phyloP scores from a whole-genome alignment of 176 grass and related monocot species.

The Oryza glumipatula region DNA sequence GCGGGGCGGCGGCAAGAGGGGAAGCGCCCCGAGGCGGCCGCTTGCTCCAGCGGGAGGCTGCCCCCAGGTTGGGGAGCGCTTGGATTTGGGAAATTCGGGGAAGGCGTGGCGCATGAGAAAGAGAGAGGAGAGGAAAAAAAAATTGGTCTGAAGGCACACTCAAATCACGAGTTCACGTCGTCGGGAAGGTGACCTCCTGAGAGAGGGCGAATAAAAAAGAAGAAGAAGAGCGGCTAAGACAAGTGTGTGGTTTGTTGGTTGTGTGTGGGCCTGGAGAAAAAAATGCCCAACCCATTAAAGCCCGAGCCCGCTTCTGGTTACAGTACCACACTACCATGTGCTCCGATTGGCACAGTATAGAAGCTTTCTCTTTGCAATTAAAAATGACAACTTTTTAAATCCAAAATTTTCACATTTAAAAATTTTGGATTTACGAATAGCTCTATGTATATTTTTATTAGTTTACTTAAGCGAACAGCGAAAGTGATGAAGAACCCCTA shows the following conservation, averaged over 20 bases:
- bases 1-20: neutral
- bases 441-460: too few relatives aligned
- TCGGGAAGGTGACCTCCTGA: neutral
- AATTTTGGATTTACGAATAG: too few relatives aligned
- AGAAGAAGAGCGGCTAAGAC: neutral
- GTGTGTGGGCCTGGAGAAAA: neutral
- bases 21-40: constrained; percentile 1
- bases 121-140: constrained; percentile 44
- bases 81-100: constrained; percentile 34
- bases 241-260: constrained; percentile 8
- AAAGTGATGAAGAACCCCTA: too few relatives aligned
- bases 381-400: too few relatives aligned
- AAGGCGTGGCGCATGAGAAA: constrained; percentile 22
- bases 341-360: too few relatives aligned
- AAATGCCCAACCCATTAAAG: neutral
- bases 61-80: neutral
- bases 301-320: neutral
- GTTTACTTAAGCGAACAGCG: too few relatives aligned
- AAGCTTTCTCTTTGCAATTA: too few relatives aligned
- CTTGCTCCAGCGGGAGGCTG: constrained; percentile 15
- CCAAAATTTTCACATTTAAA: too few relatives aligned
- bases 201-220: neutral
- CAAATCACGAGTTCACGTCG: constrained; percentile 36
- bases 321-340: too few relatives aligned
- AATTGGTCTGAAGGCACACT: constrained; percentile 38